Percentiles rank a stretch among this genome's conserved stretches.
These are phyloP conservation scores for Lasiodiplodia theobromae DNA, from an alignment of 2,329 filamentous ascomycete species.

Conservation along the genomic window DNA sequence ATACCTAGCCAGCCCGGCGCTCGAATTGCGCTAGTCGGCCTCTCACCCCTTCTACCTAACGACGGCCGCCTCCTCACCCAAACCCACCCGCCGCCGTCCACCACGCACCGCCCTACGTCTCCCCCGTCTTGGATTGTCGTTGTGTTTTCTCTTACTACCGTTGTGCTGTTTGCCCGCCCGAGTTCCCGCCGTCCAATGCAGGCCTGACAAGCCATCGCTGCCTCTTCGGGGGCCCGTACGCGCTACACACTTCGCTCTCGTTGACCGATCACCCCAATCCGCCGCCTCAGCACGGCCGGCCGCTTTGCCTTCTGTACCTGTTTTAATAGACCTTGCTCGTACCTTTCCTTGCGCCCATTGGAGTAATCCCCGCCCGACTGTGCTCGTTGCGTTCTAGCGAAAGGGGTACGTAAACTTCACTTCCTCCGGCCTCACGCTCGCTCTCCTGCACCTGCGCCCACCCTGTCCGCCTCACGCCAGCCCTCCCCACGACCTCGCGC, in stretches of 20 bases:
- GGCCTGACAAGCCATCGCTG: conserved; percentile 30
- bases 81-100: conserved; percentile 23
- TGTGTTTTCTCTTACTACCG: conserved; percentile 23
- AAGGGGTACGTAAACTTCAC: conserved; percentile 40
- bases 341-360: conserved; percentile 36
- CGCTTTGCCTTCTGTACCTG: conserved; percentile 45
- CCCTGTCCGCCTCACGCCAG: conserved; percentile 25
- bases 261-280: conserved; percentile 22
- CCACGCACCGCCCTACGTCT: conserved; percentile 21
- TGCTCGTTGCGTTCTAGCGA: conserved; percentile 32
- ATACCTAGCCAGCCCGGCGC: conserved; percentile 11
- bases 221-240: conserved; percentile 28
- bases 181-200: conserved; percentile 30
- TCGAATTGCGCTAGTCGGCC: conserved; percentile 22
- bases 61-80: conserved; percentile 27
- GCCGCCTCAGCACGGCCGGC: conserved; percentile 34
- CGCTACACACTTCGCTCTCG: conserved; percentile 28
- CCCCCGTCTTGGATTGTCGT: conserved; percentile 25
- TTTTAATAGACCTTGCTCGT: conserved; percentile 46
- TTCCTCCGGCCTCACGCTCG: conserved; percentile 35
- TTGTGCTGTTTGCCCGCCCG: conserved; percentile 26
- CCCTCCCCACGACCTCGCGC: conserved; percentile 32
- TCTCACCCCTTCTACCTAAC: conserved; percentile 28
- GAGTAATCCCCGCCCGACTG: conserved; percentile 39
- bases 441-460: conserved; percentile 33